Conservation (phyloP, 2,329 filamentous ascomycete genomes). For the Penicillium paneum region DNA sequence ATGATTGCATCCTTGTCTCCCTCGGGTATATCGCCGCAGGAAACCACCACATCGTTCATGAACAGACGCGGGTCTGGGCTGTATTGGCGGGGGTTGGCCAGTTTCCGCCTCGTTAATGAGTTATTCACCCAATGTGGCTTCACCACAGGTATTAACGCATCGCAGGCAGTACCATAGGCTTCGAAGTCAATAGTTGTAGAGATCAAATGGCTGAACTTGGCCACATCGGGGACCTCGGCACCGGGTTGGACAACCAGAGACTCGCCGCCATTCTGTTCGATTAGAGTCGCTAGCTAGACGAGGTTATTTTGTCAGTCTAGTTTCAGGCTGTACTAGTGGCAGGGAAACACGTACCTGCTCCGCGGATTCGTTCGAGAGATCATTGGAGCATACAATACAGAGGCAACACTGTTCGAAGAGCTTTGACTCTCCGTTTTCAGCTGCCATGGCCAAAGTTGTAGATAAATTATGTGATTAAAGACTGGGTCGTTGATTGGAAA, state of each 20-base stretch:
- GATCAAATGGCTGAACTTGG: slow-evolving; percentile 62
- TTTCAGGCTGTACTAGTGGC: background rate
- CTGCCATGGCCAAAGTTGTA: slow-evolving; percentile 23
- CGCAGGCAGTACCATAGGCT: slow-evolving; percentile 72
- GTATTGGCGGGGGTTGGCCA: slow-evolving; percentile 75
- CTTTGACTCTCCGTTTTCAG: slow-evolving; percentile 26
- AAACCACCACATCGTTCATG: slow-evolving; percentile 78
- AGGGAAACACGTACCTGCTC: slow-evolving; percentile 37
- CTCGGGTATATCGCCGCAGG: slow-evolving; percentile 77
- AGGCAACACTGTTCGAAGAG: slow-evolving; percentile 48
- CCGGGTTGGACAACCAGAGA: slow-evolving; percentile 43
- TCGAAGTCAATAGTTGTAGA: slow-evolving; percentile 85
- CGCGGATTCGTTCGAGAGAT: slow-evolving; percentile 39
- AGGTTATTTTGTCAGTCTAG: slow-evolving; percentile 8
- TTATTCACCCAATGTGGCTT: slow-evolving; percentile 74
- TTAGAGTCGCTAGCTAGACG: slow-evolving; percentile 44
- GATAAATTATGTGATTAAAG: background rate
- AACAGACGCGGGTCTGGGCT: slow-evolving; percentile 90
- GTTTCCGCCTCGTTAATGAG: slow-evolving; percentile 66
- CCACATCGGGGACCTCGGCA: slow-evolving; percentile 38
- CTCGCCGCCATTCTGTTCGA: slow-evolving; percentile 51
- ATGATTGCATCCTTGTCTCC: slow-evolving; percentile 90
- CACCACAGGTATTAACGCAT: slow-evolving; percentile 78
- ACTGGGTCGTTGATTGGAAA: background rate
- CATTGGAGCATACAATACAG: slow-evolving; percentile 45